Evolutionary conservation across 768 basidiomycete species (phyloP), one percentile per base, ranked within the genome.

Genomic region (Roridomyces roridus): DNA sequence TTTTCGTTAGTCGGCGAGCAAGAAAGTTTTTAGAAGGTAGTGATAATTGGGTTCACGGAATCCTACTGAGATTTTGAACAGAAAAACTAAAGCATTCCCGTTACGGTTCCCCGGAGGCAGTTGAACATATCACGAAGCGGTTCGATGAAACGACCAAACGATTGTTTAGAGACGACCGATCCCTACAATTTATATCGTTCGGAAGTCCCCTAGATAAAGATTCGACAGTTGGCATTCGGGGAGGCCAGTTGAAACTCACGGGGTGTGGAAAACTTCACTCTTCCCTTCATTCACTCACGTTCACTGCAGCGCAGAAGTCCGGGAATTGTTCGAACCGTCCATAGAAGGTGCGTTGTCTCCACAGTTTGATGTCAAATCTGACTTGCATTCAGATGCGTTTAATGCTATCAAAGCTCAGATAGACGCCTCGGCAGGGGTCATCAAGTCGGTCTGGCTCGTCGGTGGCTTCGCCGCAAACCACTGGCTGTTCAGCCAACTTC

Each of bases 101-200:
- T 73, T 92, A 92, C 60, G 88, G 90, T 43, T 82, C 84, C 2
- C 68, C 82, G 2, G 90, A 88, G 66, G 77, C 87, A 4, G 75
- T 92, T 8, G 90, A 92, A 48, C 90, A 92, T 63, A 90, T 92
- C 65, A 87, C 90, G 5, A 85, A 86, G 60, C 81, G 85, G 15
- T 92, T 92, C 68, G 89, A 92, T 53, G 90, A 92, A 70, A 91
- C 89, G 0, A 92, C 90, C 5, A 92, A 92, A 67, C 83, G 89
- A 25, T 72, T 91, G 0, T 92, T 92, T 70, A 82, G 89, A 4
- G 86, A 89, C 57, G 79, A 78, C 64, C 82, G 80, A 41, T 86
- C 88, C 12, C 62, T 83, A 17, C 89, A 91, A 68, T 92, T 87
- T 64, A 82, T 92, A 28, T 83, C 80, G 0, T 92, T 92, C 65